Base-by-base conservation (phyloP, 805 yeast species). In the Wickerhamiella azyma region DNA sequence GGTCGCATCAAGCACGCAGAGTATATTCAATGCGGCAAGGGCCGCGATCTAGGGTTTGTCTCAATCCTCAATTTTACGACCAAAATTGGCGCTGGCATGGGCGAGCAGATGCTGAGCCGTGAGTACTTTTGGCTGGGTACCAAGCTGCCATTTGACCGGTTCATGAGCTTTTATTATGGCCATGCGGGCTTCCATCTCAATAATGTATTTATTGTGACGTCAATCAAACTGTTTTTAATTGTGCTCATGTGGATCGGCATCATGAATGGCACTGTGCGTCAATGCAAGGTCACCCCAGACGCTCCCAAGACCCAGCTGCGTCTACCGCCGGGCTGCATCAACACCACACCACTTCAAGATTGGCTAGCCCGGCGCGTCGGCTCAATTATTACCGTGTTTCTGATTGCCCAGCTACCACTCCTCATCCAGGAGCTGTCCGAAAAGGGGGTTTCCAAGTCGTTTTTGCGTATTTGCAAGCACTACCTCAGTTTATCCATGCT, bases 51-150 rank as follows among this genome's bases (percentile, higher is more conserved):
- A 57, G 92, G 94, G 3, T 82, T 83, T 62, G 83, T 85, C 2
- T 81, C 92, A 2, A 82, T 83, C 57, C 70, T 81, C 62, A 82
- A 81, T 60, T 83, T 83, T 64, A 81, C 84, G 5, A 79, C 89
- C 18, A 83, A 83, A 58, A 82, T 83, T 61, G 94, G 94, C 40
- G 85, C 92, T 46, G 94, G 92, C 49, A 83, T 83, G 94, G 89
- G 92, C 41, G 94, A 83, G 57, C 94, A 83, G 59, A 77, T 81
- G 75, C 68, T 83, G 47, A 81, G 89, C 3, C 70, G 94, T 55
- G 94, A 83, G 59, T 82, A 82, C 62, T 83, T 75, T 61, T 81
- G 82, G 58, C 67, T 83, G 51, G 82, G 88, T 1, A 77, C 86
- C 2, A 85, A 80, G 51, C 65, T 83, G 32, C 85, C 89, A 2